Evolutionary conservation across 352 stramenopile genomes (phyloP).

Genomic region (Globisporangium spinosum): DNA sequence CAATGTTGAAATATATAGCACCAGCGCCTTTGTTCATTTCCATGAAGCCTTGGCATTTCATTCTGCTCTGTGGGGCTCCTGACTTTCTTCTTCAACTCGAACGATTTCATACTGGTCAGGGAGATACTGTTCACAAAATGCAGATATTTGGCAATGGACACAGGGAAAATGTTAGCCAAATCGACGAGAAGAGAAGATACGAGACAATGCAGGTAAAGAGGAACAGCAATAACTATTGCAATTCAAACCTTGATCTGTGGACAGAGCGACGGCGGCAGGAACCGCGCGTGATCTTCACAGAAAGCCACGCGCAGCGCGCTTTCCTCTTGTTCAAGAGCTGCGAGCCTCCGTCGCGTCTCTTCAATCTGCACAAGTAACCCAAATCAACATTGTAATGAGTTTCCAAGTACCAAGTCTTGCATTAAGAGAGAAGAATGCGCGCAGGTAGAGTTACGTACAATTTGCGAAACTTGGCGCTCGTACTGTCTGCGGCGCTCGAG

Average conservation of each 20-base stretch:
- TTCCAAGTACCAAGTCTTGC: not conserved
- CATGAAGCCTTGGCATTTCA: not conserved
- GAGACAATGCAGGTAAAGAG: not conserved
- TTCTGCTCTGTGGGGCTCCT: not conserved
- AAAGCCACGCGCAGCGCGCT: conserved; percentile 38
- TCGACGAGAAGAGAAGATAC: not conserved
- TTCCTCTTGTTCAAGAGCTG: conserved; percentile 48
- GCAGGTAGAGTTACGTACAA: conserved; percentile 27
- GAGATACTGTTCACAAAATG: conserved; percentile 31
- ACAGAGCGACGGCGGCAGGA: conserved; percentile 66
- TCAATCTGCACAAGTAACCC: conserved; percentile 35
- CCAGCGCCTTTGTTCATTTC: not conserved
- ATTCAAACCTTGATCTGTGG: conserved; percentile 58
- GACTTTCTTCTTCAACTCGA: conserved; percentile 13
- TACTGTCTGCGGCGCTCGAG: conserved; percentile 53
- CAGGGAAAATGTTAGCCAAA: not conserved
- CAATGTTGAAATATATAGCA: conserved; percentile 6
- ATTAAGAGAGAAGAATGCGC: not conserved
- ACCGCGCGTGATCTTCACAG: conserved; percentile 56
- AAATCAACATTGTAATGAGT: conserved; percentile 2
- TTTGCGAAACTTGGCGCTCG: conserved; percentile 41
- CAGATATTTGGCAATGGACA: not conserved
- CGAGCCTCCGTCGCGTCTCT: conserved; percentile 49
- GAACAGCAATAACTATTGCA: not conserved
- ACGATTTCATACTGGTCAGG: conserved; percentile 53